phyloP scores from a whole-genome alignment of 768 basidiomycete genomes.

The Tricholoma flavovirens region DNA sequence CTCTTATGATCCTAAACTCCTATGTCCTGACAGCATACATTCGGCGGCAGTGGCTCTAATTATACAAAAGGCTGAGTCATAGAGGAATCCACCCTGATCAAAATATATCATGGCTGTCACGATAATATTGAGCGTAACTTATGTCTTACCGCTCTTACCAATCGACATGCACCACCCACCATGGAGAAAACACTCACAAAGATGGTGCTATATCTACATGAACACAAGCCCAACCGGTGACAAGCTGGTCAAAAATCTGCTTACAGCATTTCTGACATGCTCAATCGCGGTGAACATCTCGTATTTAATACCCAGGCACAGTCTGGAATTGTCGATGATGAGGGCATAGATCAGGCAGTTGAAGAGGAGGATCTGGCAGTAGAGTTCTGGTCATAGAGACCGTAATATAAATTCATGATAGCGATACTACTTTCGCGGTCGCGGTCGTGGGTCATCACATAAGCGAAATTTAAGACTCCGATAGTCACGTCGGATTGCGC shows the following conservation, averaged over 20 bases:
- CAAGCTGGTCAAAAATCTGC: background rate
- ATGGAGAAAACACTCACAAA: conserved; percentile 18
- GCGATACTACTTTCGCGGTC: background rate
- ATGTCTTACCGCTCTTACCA: conserved; percentile 16
- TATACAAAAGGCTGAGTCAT: conserved; percentile 23
- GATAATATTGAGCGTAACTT: conserved; percentile 19
- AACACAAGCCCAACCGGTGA: conserved; percentile 8
- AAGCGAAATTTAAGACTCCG: too few species aligned
- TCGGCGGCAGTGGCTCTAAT: conserved; percentile 29
- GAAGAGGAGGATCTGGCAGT: background rate
- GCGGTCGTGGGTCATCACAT: too few species aligned
- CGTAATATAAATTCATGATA: background rate
- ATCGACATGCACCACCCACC: conserved; percentile 20
- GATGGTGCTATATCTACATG: conserved; percentile 8
- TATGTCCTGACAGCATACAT: conserved; percentile 18
- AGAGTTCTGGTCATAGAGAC: background rate
- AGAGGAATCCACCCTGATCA: conserved; percentile 26
- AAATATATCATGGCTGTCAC: conserved; percentile 22
- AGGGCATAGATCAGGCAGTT: background rate
- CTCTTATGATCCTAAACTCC: background rate
- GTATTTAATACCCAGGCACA: background rate
- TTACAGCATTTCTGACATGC: conserved; percentile 13
- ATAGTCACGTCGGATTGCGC: too few species aligned
- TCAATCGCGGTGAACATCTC: conserved; percentile 5
- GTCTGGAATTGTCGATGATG: background rate